A percentile compares a stretch with the other conserved stretches of the same genome.
Evolutionary conservation across 148 eudicot genomes (phyloP).

Genomic region (Rhododendron ovatum): DNA sequence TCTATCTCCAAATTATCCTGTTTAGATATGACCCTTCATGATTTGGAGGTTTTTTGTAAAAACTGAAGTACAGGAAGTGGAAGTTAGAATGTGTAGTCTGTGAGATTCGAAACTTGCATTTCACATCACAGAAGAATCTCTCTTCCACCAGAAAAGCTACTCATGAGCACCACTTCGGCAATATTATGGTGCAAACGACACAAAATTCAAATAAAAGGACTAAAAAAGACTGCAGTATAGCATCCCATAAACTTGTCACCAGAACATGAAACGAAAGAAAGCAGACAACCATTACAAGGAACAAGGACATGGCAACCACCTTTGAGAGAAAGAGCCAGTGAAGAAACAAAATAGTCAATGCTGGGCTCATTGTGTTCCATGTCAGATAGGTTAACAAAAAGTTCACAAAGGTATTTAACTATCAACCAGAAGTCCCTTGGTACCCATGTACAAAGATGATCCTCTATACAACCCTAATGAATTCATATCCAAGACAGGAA

Average conservation of each 20-base stretch:
- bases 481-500: background rate
- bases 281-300: background rate
- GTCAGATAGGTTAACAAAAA: background rate
- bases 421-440: background rate
- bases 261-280: background rate
- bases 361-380: background rate
- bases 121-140: background rate
- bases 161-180: background rate
- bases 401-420: background rate
- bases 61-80: background rate
- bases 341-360: background rate
- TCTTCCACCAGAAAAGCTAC: background rate
- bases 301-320: background rate
- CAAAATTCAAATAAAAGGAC: background rate
- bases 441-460: background rate
- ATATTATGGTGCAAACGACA: background rate
- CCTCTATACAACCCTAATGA: conserved; percentile 16
- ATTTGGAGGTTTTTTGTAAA: background rate
- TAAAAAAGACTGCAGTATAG: background rate
- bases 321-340: background rate
- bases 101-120: background rate
- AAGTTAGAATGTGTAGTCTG: background rate
- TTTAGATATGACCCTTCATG: no score
- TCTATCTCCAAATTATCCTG: no score
- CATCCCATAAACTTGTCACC: background rate